phyloP scores from a whole-genome alignment of 2,329 filamentous ascomycete genomes.

The Thelonectria blattea region DNA sequence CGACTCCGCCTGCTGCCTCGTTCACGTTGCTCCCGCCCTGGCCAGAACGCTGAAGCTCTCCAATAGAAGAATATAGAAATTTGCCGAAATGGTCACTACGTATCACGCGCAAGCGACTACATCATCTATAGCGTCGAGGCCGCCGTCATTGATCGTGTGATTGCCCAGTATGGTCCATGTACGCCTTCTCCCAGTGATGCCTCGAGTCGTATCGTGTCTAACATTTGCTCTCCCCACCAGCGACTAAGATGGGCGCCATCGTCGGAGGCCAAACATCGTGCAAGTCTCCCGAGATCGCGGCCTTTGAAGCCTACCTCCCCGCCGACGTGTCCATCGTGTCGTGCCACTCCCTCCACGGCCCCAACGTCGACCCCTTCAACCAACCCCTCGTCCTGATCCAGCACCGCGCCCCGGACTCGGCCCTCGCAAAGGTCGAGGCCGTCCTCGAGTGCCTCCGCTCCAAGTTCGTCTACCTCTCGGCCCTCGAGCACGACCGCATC shows the following conservation, averaged over 20 bases:
- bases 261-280: conserved; percentile 98
- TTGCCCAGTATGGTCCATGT: conserved; percentile 91
- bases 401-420: conserved; percentile 81
- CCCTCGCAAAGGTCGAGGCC: conserved; percentile 77
- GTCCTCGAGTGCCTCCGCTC: conserved; percentile 85
- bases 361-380: conserved; percentile 83
- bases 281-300: conserved; percentile 94
- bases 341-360: conserved; percentile 95
- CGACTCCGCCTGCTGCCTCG: conserved; percentile 45
- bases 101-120: conserved; percentile 95
- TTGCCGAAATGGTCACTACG: conserved; percentile 90
- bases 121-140: conserved; percentile 99
- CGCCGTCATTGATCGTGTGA: conserved; percentile 84
- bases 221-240: conserved; percentile 52
- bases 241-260: conserved; percentile 92
- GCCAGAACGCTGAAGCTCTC: conserved; percentile 55
- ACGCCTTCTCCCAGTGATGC: conserved; percentile 41
- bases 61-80: conserved; percentile 80
- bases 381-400: conserved; percentile 94
- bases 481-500: conserved; percentile 90
- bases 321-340: conserved; percentile 90
- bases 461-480: conserved; percentile 86
- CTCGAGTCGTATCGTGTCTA: background rate
- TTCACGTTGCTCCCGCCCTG: conserved; percentile 31
- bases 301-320: conserved; percentile 89